Percentiles rank a stretch among this genome's conserved stretches.
Evolutionary conservation across 1,284 basidiomycete genomes (phyloP).

Genomic region (Jaminaea rosea): DNA sequence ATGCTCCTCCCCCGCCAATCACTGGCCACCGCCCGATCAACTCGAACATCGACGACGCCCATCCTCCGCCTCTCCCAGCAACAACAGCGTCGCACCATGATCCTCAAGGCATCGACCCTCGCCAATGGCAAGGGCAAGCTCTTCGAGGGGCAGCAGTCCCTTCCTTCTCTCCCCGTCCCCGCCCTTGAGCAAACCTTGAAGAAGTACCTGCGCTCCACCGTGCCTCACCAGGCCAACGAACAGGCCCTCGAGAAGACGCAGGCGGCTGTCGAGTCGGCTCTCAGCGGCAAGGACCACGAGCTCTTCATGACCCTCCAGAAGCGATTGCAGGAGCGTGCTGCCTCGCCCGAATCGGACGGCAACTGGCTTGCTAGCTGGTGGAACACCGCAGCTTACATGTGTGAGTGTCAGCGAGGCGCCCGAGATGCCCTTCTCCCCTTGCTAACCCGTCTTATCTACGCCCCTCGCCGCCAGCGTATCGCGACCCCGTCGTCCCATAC

Average conservation of each 20-base stretch:
- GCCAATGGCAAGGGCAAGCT: constrained; percentile 8
- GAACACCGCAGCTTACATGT: constrained; percentile 73
- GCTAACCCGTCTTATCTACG: too few relatives aligned
- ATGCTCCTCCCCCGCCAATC: too few relatives aligned
- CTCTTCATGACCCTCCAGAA: constrained; percentile 68
- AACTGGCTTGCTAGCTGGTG: constrained; percentile 97
- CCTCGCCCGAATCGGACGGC: constrained; percentile 37
- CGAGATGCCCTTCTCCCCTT: too few relatives aligned
- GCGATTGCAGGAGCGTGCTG: constrained; percentile 66
- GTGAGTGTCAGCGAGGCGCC: too few relatives aligned
- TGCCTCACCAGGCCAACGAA: constrained; percentile 26
- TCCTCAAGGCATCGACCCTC: constrained; percentile 5
- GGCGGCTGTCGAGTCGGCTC: constrained; percentile 52
- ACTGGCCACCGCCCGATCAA: too few relatives aligned
- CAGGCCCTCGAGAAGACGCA: constrained; percentile 28
- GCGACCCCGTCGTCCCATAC: constrained; percentile 83
- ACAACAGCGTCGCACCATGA: constrained; percentile 7
- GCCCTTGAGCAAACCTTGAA: constrained; percentile 37
- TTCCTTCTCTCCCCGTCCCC: constrained; percentile 44
- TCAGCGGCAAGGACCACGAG: constrained; percentile 62
- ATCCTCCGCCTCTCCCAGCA: neutral
- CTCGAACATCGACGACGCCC: too few relatives aligned
- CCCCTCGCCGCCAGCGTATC: too few relatives aligned
- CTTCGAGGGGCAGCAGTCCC: constrained; percentile 24
- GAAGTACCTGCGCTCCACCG: constrained; percentile 38